These are phyloP conservation scores for Tricholoma sp. DNA, from an alignment of 768 basidiomycete genomes.

Conservation along the genomic window DNA sequence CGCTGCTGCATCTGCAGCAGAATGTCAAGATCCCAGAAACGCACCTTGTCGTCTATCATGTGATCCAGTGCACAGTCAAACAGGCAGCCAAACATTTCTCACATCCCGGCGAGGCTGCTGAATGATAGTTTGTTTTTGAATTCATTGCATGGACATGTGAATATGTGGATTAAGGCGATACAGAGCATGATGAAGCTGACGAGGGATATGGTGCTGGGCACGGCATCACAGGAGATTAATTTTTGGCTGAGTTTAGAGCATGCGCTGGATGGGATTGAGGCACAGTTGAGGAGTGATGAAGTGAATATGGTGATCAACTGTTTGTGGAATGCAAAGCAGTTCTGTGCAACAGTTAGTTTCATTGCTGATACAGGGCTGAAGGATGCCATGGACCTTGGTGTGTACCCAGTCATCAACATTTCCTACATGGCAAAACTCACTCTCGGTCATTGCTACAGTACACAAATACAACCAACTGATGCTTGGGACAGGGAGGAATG, in stretches of 20 bases:
- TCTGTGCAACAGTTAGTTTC: conserved; percentile 96
- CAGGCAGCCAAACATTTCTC: conserved; percentile 72
- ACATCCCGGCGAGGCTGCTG: conserved; percentile 65
- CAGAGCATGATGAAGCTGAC: conserved; percentile 93
- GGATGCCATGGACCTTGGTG: conserved; percentile 85
- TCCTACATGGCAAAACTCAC: background rate
- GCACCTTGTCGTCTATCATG: conserved; percentile 85
- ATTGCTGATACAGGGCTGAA: conserved; percentile 96
- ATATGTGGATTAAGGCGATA: conserved; percentile 97
- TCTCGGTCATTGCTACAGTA: conserved; percentile 39
- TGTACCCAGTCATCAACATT: conserved; percentile 20
- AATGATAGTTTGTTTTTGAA: conserved; percentile 92
- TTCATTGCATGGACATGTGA: conserved; percentile 87
- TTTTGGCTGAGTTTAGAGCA: conserved; percentile 97
- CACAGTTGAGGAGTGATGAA: conserved; percentile 87
- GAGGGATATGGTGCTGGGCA: conserved; percentile 88
- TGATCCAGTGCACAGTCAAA: conserved; percentile 84
- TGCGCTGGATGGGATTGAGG: conserved; percentile 89
- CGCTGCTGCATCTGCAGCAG: conserved; percentile 91
- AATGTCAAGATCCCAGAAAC: conserved; percentile 99
- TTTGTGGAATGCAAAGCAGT: conserved; percentile 91
- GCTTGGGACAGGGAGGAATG: conserved; percentile 91
- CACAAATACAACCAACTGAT: conserved; percentile 98
- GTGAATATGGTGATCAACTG: conserved; percentile 93
- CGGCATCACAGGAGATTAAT: conserved; percentile 98